A percentile compares a stretch with the other conserved stretches of the same genome.
phyloP scores from a whole-genome alignment of 345 rosid genomes.

The Moricandia moricandioides region DNA sequence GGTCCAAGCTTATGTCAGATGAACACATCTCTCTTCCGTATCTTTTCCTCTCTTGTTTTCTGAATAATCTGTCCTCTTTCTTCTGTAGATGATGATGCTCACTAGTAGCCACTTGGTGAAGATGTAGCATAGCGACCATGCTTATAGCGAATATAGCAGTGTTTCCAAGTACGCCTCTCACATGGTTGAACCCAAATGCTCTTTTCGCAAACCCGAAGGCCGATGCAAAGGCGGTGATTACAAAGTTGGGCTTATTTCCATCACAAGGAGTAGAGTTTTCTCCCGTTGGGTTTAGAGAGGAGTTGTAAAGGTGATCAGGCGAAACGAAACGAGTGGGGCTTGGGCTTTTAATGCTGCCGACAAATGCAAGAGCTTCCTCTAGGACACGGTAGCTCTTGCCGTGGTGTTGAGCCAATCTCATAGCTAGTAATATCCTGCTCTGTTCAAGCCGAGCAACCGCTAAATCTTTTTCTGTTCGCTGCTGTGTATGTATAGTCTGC shows the following conservation, averaged over 20 bases:
- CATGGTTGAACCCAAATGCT: conserved; percentile 51
- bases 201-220: conserved; percentile 60
- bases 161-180: conserved; percentile 70
- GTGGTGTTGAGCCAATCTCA: conserved; percentile 78
- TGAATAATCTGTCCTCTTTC: conserved; percentile 31
- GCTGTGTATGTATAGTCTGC: conserved; percentile 81
- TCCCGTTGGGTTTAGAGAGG: conserved; percentile 34
- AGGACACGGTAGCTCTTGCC: conserved; percentile 82
- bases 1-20: conserved; percentile 39
- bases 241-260: conserved; percentile 38
- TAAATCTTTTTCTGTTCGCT: conserved; percentile 81
- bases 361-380: conserved; percentile 83
- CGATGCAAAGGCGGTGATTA: conserved; percentile 50
- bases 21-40: conserved; percentile 40
- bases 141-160: conserved; percentile 75
- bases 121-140: conserved; percentile 71
- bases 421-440: conserved; percentile 77
- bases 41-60: conserved; percentile 16
- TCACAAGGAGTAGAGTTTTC: conserved; percentile 32
- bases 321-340: conserved; percentile 47
- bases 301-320: conserved; percentile 34
- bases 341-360: conserved; percentile 61
- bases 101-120: conserved; percentile 49
- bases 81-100: conserved; percentile 36
- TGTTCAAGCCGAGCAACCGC: conserved; percentile 86